Conservation (phyloP, 352 stramenopile species). For the Aphanomyces invadans region DNA sequence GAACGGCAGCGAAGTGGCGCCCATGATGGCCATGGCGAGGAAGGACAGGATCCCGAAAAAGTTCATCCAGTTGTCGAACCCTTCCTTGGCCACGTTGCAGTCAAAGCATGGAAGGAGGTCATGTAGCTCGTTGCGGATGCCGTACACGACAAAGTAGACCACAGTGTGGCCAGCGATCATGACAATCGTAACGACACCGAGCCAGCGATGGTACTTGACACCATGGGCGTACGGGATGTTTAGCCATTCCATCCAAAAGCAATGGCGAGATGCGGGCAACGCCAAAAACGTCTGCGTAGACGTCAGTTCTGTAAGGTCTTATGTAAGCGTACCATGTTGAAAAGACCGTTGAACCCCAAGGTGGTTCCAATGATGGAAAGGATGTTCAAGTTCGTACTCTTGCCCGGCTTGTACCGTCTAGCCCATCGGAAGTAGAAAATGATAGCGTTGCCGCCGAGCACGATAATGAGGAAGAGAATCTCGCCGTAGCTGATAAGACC, state of each 20-base stretch:
- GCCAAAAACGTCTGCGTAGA: not conserved
- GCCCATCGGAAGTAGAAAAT: constrained; percentile 43
- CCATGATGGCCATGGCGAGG: constrained; percentile 65
- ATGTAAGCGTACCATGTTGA: too few species aligned
- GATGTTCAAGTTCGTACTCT: not conserved
- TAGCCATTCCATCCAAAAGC: constrained; percentile 79
- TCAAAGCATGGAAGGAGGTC: constrained; percentile 52
- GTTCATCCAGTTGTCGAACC: constrained; percentile 62
- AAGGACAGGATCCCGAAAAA: constrained; percentile 67
- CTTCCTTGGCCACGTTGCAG: constrained; percentile 56
- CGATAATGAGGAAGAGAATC: constrained; percentile 38
- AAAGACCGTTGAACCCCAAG: constrained; percentile 9
- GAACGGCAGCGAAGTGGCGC: constrained; percentile 41
- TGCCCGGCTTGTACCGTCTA: constrained; percentile 26
- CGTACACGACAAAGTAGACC: constrained; percentile 68
- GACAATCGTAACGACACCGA: constrained; percentile 62
- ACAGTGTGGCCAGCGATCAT: constrained; percentile 55
- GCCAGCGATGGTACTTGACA: constrained; percentile 86
- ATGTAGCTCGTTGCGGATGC: constrained; percentile 46
- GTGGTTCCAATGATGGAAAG: not conserved
- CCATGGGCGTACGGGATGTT: constrained; percentile 79
- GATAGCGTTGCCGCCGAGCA: constrained; percentile 42
- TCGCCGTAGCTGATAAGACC: constrained; percentile 44
- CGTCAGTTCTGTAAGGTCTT: too few species aligned
- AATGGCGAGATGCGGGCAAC: constrained; percentile 56